Evolutionary conservation across 2,329 filamentous ascomycete species (phyloP), one percentile per base, ranked within the genome.

Genomic region (Claviceps monticola): DNA sequence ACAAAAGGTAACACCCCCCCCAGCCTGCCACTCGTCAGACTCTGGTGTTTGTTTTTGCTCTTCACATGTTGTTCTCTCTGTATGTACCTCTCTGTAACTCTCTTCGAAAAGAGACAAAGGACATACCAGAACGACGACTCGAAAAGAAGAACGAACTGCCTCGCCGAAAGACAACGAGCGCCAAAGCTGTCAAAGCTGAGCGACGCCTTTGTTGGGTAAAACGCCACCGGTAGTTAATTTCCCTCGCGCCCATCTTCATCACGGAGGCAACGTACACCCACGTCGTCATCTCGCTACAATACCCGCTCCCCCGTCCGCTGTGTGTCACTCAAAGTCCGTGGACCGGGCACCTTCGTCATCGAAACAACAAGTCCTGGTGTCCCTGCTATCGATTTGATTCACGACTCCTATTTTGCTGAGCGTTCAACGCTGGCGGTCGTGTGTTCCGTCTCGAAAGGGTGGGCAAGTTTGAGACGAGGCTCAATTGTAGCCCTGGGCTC

Each of bases 301-400:
- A 34, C 9, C 29, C 9, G 29, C 29, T 34, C 9, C 29, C 29
- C 29, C 29, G 29, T 34, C 29, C 9, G 29, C n/a, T n/a, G 19
- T 23, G 23, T 29, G 43, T n/a, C 43, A 16, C 23, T 45, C 9
- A 34, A 34, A 34, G 23, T 9, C 21, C 21, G 29, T 45, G 11
- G 37, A 34, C 23, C 37, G 21, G 41, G 46, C 29, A 46, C 49
- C 46, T 49, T 46, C 51, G 49, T 44, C 51, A 55, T 51, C 39
- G 46, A 17, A 17, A 29, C 9, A 26, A 34, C 29, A 34, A 34
- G 9, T 34, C 29, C 29, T 43, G 23, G 29, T 34, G 29, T 34
- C 9, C 4, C 21, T n/a, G 26, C 13, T 34, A 39, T 50, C 21
- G 39, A 48, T 47, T 11, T 41, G 37, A 48, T 42, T 21, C 39